A percentile compares a stretch with the other conserved stretches of the same genome.
Conservation (phyloP, 805 yeast species). For the Maudiozyma saulgeensis region DNA sequence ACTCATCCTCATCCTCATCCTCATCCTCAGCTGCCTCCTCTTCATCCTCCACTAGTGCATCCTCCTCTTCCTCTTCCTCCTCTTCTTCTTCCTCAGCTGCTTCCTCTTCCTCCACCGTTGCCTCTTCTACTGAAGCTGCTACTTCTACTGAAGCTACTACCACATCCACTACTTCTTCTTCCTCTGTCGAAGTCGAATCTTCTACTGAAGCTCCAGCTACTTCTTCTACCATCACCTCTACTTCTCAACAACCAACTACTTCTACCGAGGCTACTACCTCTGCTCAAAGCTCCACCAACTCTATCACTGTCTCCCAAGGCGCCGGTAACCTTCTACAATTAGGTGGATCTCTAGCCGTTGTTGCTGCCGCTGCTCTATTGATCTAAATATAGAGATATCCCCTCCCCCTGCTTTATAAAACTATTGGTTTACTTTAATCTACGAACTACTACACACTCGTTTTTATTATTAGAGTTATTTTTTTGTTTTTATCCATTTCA, state of each 20-base stretch:
- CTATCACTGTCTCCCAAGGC: conserved; percentile 32
- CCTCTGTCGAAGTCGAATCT: conserved; percentile 17
- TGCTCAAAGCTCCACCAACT: neutral
- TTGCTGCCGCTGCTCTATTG: conserved; percentile 23
- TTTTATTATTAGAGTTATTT: too few relatives aligned
- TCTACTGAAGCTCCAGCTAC: conserved; percentile 20
- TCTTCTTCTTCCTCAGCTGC: conserved; percentile 22
- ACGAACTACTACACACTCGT: too few relatives aligned
- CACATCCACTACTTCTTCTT: conserved; percentile 16
- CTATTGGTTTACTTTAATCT: too few relatives aligned
- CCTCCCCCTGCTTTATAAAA: too few relatives aligned
- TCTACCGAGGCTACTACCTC: conserved; percentile 8
- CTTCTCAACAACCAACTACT: conserved; percentile 18
- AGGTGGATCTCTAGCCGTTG: conserved; percentile 16
- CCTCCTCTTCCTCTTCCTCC: conserved; percentile 27
- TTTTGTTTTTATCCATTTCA: too few relatives aligned
- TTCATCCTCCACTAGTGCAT: conserved; percentile 27
- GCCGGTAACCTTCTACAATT: conserved; percentile 21
- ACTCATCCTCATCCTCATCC: conserved; percentile 24
- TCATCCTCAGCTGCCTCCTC: conserved; percentile 27
- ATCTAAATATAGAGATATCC: conserved; percentile 6
- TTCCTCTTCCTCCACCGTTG: conserved; percentile 21
- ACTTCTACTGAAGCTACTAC: conserved; percentile 18
- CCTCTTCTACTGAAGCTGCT: conserved; percentile 24
- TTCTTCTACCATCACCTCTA: conserved; percentile 16